Conservation (phyloP, 2,329 filamentous ascomycete genomes). For the Colletotrichum sidae region DNA sequence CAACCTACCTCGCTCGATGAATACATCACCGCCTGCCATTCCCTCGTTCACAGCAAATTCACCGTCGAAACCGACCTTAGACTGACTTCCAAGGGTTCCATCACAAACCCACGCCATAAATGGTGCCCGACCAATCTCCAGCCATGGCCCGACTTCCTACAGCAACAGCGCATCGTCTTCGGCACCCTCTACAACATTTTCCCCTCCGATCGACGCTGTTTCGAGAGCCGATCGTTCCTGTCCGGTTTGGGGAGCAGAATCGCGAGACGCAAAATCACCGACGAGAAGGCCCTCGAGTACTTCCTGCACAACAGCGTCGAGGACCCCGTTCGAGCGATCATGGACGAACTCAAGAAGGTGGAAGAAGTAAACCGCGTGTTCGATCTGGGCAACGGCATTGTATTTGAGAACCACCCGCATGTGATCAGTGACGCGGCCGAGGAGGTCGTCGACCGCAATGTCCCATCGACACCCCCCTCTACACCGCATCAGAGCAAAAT, state of each 20-base stretch:
- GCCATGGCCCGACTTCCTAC: constrained; percentile 46
- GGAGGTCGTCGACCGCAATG: constrained; percentile 43
- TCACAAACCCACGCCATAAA: background rate
- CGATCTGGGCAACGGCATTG: constrained; percentile 44
- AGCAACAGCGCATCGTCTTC: constrained; percentile 41
- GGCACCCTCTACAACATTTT: constrained; percentile 40
- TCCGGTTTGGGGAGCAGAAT: constrained; percentile 37
- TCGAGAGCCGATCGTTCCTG: constrained; percentile 43
- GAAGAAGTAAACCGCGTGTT: constrained; percentile 40
- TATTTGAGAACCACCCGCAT: constrained; percentile 47
- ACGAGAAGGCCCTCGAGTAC: constrained; percentile 46
- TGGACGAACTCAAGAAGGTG: constrained; percentile 44
- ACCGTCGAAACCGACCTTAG: constrained; percentile 41
- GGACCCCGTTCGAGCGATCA: constrained; percentile 45
- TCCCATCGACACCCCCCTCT: constrained; percentile 34
- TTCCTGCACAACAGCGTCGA: constrained; percentile 45
- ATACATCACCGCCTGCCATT: constrained; percentile 46
- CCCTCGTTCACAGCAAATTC: constrained; percentile 41
- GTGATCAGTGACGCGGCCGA: constrained; percentile 42
- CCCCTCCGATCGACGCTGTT: constrained; percentile 40
- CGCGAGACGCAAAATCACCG: constrained; percentile 24
- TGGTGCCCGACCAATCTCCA: background rate
- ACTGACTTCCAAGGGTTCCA: constrained; percentile 40
- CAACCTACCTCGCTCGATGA: constrained; percentile 42
- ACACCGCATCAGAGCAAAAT: background rate